These are phyloP conservation scores for Peronospora farinosa DNA, from an alignment of 352 stramenopile species.

Conservation along the genomic window DNA sequence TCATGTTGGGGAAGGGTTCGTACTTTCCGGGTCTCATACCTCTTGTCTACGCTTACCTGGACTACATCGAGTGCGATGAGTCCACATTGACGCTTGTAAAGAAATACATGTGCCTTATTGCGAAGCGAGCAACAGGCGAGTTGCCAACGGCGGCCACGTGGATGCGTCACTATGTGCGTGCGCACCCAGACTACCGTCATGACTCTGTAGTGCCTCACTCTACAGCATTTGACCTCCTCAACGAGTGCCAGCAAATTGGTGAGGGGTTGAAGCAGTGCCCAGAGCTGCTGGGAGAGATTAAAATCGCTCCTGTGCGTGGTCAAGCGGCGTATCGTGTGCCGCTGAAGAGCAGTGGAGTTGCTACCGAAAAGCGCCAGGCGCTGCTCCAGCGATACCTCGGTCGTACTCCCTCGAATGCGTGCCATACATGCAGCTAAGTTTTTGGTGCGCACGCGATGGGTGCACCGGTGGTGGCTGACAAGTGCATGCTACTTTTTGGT, in stretches of 20 bases:
- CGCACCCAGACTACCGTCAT: constrained; percentile 92
- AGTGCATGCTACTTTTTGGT: not conserved
- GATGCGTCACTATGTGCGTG: constrained; percentile 93
- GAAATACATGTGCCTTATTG: constrained; percentile 87
- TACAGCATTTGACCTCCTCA: constrained; percentile 91
- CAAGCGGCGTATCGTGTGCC: constrained; percentile 90
- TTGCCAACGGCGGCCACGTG: constrained; percentile 94
- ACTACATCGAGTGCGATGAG: constrained; percentile 95
- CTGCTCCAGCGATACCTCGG: constrained; percentile 50
- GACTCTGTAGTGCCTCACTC: constrained; percentile 88
- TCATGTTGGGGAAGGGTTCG: constrained; percentile 92
- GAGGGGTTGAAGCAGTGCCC: constrained; percentile 88
- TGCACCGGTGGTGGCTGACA: not conserved
- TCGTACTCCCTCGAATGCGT: constrained; percentile 21
- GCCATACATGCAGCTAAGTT: constrained; percentile 24
- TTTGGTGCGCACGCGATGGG: constrained; percentile 1
- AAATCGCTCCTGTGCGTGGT: constrained; percentile 89
- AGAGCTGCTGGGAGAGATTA: constrained; percentile 90
- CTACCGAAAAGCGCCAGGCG: constrained; percentile 58
- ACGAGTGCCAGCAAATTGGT: constrained; percentile 94
- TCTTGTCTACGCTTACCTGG: constrained; percentile 94
- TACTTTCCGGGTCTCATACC: constrained; percentile 96
- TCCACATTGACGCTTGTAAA: constrained; percentile 71
- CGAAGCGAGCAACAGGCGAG: constrained; percentile 91
- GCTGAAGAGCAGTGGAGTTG: constrained; percentile 85